Evolutionary conservation across 78 protist genomes (phyloP), one percentile per base, ranked within the genome.

Genomic region (Dictyostelium capitatum): DNA sequence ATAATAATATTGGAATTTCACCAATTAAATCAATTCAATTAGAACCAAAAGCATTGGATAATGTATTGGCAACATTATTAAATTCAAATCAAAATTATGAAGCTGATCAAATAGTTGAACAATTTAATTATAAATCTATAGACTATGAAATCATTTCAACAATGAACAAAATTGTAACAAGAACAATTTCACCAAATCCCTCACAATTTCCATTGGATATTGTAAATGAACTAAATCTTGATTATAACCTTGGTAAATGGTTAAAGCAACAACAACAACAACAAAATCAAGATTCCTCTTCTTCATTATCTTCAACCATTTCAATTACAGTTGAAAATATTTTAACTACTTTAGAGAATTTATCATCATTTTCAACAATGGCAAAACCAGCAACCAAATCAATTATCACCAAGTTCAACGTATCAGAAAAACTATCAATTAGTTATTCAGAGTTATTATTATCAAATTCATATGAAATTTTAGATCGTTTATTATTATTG

Each of bases 41-140:
- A 20, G 84, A 87, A 15, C 74, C 93, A 23, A 87, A 87, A 50
- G 93, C 83, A 30, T 43, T 87, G 2, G 93, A 87, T 43, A 87
- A 64, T 87, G 93, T 87, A 12, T 28, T 87, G 12, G 83, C 93
- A 20, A 87, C 77, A 77, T 19, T 87, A 20, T 50, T 87, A 54
- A 87, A 87, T 78, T 51, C 56, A 30, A 73, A 75, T 17, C 79
- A 87, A 53, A 47, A 19, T 30, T 2, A 17, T 1, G 83, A 77
- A 77, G 93, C 93, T 1, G 79, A 77, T 17, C 85, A 87, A 65
- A 87, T 87, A 0, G 67, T 69, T 25, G 72, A 87, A 64, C 93
- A 87, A 77, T 87, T 87, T 62, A 47, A 41, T 28, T 87, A 47
- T 37, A 77, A 59, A 17, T 72, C 82, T 32, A 6, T 64, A 0